A percentile compares a stretch with the other conserved stretches of the same genome.
Conservation (phyloP, 805 yeast genomes). For the Starmerella scarabaei region DNA sequence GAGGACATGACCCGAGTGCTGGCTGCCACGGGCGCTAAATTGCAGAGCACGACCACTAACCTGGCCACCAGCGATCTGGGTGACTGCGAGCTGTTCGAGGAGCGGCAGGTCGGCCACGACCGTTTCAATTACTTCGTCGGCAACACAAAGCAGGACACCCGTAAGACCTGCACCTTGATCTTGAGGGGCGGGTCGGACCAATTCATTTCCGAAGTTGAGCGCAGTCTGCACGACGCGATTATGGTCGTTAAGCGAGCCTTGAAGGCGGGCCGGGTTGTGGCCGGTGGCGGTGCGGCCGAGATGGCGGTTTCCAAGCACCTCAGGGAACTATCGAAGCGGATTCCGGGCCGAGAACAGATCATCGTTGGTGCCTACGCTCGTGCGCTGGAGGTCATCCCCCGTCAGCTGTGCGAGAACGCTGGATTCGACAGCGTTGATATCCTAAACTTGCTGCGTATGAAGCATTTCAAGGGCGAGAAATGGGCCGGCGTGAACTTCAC, state of each 20-base stretch:
- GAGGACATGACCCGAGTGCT: constrained; percentile 90
- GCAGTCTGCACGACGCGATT: constrained; percentile 94
- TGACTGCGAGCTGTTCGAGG: constrained; percentile 75
- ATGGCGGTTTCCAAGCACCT: constrained; percentile 88
- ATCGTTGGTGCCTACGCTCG: constrained; percentile 86
- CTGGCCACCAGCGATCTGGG: constrained; percentile 64
- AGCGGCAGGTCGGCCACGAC: constrained; percentile 89
- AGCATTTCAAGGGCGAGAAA: constrained; percentile 82
- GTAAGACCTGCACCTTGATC: constrained; percentile 84
- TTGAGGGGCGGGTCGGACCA: constrained; percentile 98
- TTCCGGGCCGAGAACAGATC: constrained; percentile 93
- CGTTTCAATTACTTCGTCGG: constrained; percentile 89
- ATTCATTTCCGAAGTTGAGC: constrained; percentile 93
- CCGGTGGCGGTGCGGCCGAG: constrained; percentile 99
- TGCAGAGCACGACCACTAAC: constrained; percentile 57
- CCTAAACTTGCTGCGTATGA: constrained; percentile 78
- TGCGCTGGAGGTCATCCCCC: constrained; percentile 89
- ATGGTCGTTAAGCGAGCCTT: constrained; percentile 96
- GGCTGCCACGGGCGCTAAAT: constrained; percentile 83
- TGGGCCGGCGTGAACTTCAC: constrained; percentile 92
- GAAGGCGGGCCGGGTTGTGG: constrained; percentile 74
- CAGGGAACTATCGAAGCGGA: constrained; percentile 72
- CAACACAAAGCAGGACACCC: constrained; percentile 37
- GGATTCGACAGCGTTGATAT: constrained; percentile 96
- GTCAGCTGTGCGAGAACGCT: constrained; percentile 97